A percentile compares a stretch with the other conserved stretches of the same genome.
phyloP scores from a whole-genome alignment of 2,329 filamentous ascomycete genomes.

The Sporothrix protearum region DNA sequence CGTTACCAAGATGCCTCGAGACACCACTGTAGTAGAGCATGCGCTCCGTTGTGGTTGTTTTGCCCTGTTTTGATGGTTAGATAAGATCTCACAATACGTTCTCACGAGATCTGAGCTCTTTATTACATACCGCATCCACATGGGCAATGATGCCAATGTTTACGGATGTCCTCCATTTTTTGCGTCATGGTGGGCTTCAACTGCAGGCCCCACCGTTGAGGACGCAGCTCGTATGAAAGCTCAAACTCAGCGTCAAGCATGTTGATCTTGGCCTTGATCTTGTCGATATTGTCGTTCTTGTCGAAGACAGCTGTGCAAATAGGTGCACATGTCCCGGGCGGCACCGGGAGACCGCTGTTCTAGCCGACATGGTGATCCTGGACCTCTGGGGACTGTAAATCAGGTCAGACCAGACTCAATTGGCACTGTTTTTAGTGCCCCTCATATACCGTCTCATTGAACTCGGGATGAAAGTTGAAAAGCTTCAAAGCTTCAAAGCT shows the following conservation, averaged over 20 bases:
- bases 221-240: conserved; percentile 12
- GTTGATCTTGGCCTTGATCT: not conserved
- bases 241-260: conserved; percentile 3
- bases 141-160: conserved; percentile 99
- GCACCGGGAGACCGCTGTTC: conserved; percentile 10
- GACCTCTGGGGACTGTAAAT: not conserved
- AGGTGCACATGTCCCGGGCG: conserved; percentile 2
- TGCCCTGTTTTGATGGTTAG: conserved; percentile 55
- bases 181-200: conserved; percentile 34
- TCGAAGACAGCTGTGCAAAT: not conserved
- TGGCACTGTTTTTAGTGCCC: not conserved
- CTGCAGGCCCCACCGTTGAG: not conserved
- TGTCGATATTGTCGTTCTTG: not conserved
- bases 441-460: not conserved
- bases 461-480: not conserved
- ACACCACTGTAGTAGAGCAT: conserved; percentile 97
- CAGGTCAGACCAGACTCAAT: not conserved
- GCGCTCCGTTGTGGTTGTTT: conserved; percentile 97
- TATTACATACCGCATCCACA: conserved; percentile 71
- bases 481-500: conserved; percentile 14
- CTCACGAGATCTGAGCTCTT: too few species aligned
- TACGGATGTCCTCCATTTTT: conserved; percentile 65
- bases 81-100: too few species aligned
- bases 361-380: conserved; percentile 20
- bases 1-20: conserved; percentile 82